Conservation (phyloP, 495 filamentous ascomycete genomes). For the Xylaria telfairii region DNA sequence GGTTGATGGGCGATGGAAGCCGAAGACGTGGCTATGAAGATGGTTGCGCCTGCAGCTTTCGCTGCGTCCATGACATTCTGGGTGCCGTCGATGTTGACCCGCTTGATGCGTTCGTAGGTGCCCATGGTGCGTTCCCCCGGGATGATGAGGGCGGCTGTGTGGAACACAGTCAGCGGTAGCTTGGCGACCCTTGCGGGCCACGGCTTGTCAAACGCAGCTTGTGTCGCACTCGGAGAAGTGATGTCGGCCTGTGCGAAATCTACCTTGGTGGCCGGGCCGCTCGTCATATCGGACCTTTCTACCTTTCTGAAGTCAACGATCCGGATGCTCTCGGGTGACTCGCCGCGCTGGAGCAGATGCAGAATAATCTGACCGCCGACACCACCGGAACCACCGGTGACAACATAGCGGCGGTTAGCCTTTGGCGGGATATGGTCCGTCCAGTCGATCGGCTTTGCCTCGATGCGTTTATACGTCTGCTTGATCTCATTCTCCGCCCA, state of each 20-base stretch:
- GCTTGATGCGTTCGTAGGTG: constrained; percentile 52
- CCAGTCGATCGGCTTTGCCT: constrained; percentile 54
- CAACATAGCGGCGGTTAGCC: constrained; percentile 60
- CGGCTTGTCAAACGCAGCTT: constrained; percentile 55
- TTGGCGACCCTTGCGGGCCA: constrained; percentile 54
- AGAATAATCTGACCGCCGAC: constrained; percentile 63
- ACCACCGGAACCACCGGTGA: constrained; percentile 65
- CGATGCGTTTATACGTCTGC: constrained; percentile 53
- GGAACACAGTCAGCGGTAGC: constrained; percentile 62
- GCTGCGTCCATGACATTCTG: constrained; percentile 62
- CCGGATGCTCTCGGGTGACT: constrained; percentile 59
- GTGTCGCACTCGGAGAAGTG: constrained; percentile 50
- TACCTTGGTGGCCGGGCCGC: constrained; percentile 46
- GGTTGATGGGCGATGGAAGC: constrained; percentile 55
- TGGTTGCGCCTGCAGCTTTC: constrained; percentile 52
- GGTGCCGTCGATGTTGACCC: constrained; percentile 67
- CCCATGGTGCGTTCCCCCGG: constrained; percentile 54
- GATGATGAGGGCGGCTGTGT: constrained; percentile 61
- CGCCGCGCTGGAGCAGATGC: constrained; percentile 61
- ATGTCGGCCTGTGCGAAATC: constrained; percentile 61
- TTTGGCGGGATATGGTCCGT: constrained; percentile 57
- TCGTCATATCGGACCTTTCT: constrained; percentile 45
- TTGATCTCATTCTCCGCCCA: constrained; percentile 59
- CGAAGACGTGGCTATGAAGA: constrained; percentile 66
- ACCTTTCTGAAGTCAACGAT: constrained; percentile 59